Evolutionary conservation across 371 early-diverging fungal genomes (phyloP).

Genomic region (Mycotypha africana): DNA sequence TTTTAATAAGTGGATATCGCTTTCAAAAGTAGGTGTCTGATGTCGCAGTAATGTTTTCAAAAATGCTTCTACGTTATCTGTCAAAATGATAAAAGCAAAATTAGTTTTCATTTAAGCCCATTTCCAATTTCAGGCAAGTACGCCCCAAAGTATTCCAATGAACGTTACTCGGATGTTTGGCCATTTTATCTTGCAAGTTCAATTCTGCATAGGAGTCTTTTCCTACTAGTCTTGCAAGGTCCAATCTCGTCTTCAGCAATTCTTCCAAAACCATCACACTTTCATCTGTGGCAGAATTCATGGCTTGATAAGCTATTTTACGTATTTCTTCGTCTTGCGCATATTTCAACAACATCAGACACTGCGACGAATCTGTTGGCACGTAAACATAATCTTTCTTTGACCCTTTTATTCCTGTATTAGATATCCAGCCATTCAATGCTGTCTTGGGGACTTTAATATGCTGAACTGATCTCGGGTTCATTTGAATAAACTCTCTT

Average conservation of each 20-base stretch:
- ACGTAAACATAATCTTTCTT: constrained; percentile 34
- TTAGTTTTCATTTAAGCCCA: too few relatives aligned
- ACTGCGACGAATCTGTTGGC: constrained; percentile 48
- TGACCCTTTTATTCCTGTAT: constrained; percentile 8
- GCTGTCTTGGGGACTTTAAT: constrained; percentile 17
- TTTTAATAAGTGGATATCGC: constrained; percentile 46
- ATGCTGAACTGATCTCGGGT: constrained; percentile 32
- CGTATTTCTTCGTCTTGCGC: constrained; percentile 62
- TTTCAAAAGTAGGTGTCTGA: constrained; percentile 42
- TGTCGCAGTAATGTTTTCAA: constrained; percentile 61
- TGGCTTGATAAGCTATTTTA: constrained; percentile 64
- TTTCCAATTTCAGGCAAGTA: too few relatives aligned
- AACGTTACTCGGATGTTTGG: constrained; percentile 74
- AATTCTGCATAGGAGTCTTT: constrained; percentile 76
- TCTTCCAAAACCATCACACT: constrained; percentile 67
- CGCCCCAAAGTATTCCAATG: too few relatives aligned
- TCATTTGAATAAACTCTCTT: constrained; percentile 63
- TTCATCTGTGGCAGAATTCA: constrained; percentile 63
- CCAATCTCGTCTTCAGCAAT: constrained; percentile 66
- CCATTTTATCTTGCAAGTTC: constrained; percentile 92
- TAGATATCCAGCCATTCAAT: constrained; percentile 18
- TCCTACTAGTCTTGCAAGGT: constrained; percentile 77
- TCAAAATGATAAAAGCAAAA: too few relatives aligned
- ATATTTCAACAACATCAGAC: constrained; percentile 59
- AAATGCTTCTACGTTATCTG: constrained; percentile 81